Evolutionary conservation across 202 grass and related monocot genomes (phyloP).

Genomic region (Digitaria exilis): DNA sequence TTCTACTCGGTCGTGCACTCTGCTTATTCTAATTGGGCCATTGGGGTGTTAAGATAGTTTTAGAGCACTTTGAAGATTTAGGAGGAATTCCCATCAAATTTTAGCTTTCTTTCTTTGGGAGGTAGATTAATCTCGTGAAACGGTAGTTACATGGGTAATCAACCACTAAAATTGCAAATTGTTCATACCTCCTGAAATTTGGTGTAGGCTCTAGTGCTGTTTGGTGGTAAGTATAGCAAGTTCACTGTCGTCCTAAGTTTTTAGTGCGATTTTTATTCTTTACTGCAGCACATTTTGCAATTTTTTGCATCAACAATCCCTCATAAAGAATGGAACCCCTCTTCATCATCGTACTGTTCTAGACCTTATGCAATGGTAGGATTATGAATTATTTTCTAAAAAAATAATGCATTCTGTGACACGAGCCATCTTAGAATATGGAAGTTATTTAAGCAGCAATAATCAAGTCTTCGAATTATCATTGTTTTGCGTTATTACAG

Average conservation of each 20-base stretch:
- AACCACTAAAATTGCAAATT: neutral
- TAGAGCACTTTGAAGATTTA: neutral
- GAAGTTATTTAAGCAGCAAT: slow-evolving; percentile 13
- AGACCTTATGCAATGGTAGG: neutral
- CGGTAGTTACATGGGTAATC: neutral
- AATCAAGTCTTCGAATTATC: slow-evolving; percentile 8
- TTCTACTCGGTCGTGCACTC: neutral
- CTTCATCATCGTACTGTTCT: neutral
- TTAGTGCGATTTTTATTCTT: neutral
- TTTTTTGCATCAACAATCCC: neutral
- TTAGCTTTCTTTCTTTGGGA: neutral
- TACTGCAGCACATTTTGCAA: neutral
- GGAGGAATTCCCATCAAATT: neutral
- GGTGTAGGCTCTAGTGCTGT: neutral
- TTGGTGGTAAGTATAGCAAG: neutral
- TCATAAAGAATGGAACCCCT: neutral
- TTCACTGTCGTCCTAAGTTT: neutral
- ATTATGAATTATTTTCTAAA: neutral
- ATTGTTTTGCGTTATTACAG: neutral
- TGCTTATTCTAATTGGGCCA: slow-evolving; percentile 6
- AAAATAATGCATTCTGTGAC: neutral
- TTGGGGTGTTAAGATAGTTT: neutral
- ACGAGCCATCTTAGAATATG: slow-evolving; percentile 9
- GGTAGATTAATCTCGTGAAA: neutral
- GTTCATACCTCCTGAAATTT: neutral